Base-by-base conservation (phyloP, 169 alveolate genomes). In the Theileria annulata region DNA sequence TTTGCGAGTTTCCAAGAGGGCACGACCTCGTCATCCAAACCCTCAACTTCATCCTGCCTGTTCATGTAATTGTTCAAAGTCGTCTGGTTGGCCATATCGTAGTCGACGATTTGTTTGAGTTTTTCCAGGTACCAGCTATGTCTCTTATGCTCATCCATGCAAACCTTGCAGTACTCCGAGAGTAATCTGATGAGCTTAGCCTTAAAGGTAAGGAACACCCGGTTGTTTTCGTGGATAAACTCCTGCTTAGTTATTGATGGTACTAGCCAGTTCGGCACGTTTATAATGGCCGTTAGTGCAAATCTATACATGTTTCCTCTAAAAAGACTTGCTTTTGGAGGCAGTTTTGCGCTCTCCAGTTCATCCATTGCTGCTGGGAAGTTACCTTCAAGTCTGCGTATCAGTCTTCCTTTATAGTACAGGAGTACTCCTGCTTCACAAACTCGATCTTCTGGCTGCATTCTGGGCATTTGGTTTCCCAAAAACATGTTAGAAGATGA, bases 181-280 rank as follows among this genome's bases (percentile, higher is more conserved):
- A 93, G 74, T 10, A 93, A 71, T 23, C 75, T 79, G 66, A 80
- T 79, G 47, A 88, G 66, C 64, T 86, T 84, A n/a, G 86, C 79
- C 80, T 93, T 93, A 85, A 94, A 94, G 49, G 87, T 90, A 48
- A 91, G 79, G 80, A 88, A 94, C 31, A 94, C 94, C 76, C 73
- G 74, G 85, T 94, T 93, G 91, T 90, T 88, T 77, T 95, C 97
- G 48, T 92, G 95, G 0, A 92, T 82, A 69, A 95, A 95, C 72
- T 95, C 97, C 70, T 95, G 97, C 87, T 95, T 95, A 54, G 88
- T 93, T 49, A 92, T 85, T 25, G 97, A 86, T 15, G 97, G 97
- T 15, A 90, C 72, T 58, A 95, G 92, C 97, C 97, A 95, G 71
- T 91, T 90, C 0, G 97, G 97, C 13, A 95, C 97, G 72, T 90